A percentile compares a stretch with the other conserved stretches of the same genome.
Conservation (phyloP, 2,329 filamentous ascomycete species). For the Talaromyces funiculosus region DNA sequence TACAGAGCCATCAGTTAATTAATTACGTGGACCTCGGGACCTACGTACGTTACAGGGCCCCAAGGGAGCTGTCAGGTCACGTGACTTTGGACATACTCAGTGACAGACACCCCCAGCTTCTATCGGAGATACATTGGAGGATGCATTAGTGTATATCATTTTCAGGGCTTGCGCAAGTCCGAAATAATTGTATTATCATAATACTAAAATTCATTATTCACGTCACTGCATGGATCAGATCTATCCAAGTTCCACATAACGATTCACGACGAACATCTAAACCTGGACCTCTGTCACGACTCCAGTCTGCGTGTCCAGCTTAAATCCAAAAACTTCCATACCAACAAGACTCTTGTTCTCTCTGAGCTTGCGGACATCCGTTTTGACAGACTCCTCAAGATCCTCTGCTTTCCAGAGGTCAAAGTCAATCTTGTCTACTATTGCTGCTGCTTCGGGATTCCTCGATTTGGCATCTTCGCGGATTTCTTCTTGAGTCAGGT, state of each 20-base stretch:
- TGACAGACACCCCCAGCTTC: not conserved
- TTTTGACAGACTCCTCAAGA: not conserved
- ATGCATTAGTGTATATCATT: no score
- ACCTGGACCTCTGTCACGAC: slow-evolving; percentile 1
- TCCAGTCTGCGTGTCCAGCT: slow-evolving; percentile 1
- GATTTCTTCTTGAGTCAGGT: not conserved
- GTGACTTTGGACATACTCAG: not conserved
- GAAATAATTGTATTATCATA: not conserved
- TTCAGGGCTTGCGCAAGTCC: no score
- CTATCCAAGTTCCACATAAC: not conserved
- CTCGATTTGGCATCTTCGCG: not conserved
- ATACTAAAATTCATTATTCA: not conserved
- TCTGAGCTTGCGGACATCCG: not conserved
- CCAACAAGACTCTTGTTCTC: not conserved
- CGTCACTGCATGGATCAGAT: not conserved
- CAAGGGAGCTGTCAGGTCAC: not conserved
- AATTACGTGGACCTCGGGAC: not conserved
- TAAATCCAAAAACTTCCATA: not conserved
- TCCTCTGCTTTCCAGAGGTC: not conserved
- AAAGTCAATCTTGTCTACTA: slow-evolving; percentile 4
- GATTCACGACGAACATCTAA: not conserved
- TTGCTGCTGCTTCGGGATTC: not conserved
- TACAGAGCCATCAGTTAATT: not conserved
- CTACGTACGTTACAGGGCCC: not conserved
- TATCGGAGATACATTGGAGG: no score